A percentile compares a stretch with the other conserved stretches of the same genome.
phyloP scores from a whole-genome alignment of 2,329 filamentous ascomycete species.

The Fusarium sp. region DNA sequence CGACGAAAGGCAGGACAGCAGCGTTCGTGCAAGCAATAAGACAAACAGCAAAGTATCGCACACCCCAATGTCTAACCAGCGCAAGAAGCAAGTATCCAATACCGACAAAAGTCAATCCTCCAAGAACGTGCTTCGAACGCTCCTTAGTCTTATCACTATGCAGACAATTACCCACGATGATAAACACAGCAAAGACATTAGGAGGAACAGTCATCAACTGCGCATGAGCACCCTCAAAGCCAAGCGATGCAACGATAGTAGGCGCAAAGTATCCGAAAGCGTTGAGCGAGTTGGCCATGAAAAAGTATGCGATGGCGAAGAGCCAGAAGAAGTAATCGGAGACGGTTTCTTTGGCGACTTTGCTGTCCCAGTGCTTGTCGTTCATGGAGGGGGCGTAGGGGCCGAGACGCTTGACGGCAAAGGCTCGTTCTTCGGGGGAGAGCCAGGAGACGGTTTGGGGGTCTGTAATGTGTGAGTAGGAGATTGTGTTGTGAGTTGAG shows the following conservation, averaged over 20 bases:
- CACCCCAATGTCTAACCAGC: slow-evolving; percentile 46
- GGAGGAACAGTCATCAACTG: slow-evolving; percentile 53
- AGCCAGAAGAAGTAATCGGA: slow-evolving; percentile 51
- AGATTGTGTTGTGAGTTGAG: accelerated
- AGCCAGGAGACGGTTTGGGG: slow-evolving; percentile 51
- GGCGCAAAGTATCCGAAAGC: slow-evolving; percentile 52
- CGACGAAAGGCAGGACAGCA: slow-evolving; percentile 49
- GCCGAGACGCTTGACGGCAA: slow-evolving; percentile 51
- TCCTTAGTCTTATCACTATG: slow-evolving; percentile 49
- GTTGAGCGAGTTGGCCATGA: slow-evolving; percentile 51
- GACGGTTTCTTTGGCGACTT: slow-evolving; percentile 48
- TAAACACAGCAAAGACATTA: slow-evolving; percentile 51
- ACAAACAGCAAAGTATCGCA: slow-evolving; percentile 48
- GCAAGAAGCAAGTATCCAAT: slow-evolving; percentile 48
- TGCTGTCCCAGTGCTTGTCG: slow-evolving; percentile 51
- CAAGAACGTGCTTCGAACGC: slow-evolving; percentile 49
- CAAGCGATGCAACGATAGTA: slow-evolving; percentile 51
- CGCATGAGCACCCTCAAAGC: slow-evolving; percentile 49
- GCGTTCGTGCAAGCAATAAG: slow-evolving; percentile 51
- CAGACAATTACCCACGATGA: slow-evolving; percentile 48
- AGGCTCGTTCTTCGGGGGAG: slow-evolving; percentile 49
- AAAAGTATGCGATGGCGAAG: slow-evolving; percentile 47
- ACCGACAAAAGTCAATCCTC: slow-evolving; percentile 44
- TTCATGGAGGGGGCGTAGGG: slow-evolving; percentile 49
- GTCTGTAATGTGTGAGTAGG: slow-evolving; percentile 13